Conservation (phyloP, 371 early-diverging fungal species). For the Actinomortierella wolfii region DNA sequence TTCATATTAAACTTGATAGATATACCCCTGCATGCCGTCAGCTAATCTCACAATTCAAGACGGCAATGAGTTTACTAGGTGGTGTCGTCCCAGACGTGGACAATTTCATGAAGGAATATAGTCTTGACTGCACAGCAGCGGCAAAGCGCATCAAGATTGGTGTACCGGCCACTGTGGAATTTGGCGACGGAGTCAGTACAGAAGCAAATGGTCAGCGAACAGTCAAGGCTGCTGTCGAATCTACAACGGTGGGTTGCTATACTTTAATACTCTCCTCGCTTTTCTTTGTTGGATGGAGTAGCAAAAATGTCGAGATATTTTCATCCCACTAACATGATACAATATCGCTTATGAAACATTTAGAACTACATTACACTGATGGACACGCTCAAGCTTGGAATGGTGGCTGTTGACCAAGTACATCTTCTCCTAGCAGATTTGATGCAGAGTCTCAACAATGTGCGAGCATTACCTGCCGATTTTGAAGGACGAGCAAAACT, state of each 20-base stretch:
- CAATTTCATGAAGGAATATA: slow-evolving; percentile 84
- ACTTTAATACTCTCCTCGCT: no score
- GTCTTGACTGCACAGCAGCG: slow-evolving; percentile 84
- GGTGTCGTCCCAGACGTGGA: slow-evolving; percentile 73
- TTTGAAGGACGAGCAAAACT: slow-evolving; percentile 84
- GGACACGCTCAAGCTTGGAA: slow-evolving; percentile 88
- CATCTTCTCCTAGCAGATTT: slow-evolving; percentile 92
- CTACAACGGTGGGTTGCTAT: slow-evolving; percentile 61
- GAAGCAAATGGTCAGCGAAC: slow-evolving; percentile 50
- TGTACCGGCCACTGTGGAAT: slow-evolving; percentile 89
- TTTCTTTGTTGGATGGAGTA: no score
- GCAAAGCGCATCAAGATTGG: slow-evolving; percentile 82
- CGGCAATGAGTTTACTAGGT: slow-evolving; percentile 80
- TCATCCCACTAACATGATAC: not conserved
- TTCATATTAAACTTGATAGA: slow-evolving; percentile 53
- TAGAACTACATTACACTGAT: slow-evolving; percentile 90
- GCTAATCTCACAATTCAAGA: slow-evolving; percentile 92
- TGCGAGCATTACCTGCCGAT: slow-evolving; percentile 78
- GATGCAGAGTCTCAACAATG: slow-evolving; percentile 85
- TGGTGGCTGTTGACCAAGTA: slow-evolving; percentile 89
- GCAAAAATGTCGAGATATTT: no score
- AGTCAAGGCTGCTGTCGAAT: slow-evolving; percentile 87
- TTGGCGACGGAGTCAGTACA: slow-evolving; percentile 64
- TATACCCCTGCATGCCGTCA: slow-evolving; percentile 91
- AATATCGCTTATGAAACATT: slow-evolving; percentile 6